Evolutionary conservation across 768 basidiomycete species (phyloP).

Genomic region (Candolleomyces eurysporus): DNA sequence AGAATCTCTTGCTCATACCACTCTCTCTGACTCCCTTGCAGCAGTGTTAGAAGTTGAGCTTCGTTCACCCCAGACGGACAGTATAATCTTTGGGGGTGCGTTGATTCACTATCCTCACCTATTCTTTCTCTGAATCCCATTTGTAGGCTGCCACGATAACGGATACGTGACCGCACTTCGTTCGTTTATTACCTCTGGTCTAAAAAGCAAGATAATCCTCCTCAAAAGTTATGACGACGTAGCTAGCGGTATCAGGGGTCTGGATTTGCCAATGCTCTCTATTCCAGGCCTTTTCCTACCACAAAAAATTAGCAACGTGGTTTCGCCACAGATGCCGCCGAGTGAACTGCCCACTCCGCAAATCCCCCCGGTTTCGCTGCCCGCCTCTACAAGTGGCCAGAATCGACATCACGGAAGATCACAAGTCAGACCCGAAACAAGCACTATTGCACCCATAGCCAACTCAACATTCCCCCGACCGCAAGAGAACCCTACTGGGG

Average conservation of each 20-base stretch:
- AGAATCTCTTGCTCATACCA: background rate
- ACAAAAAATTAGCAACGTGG: slow-evolving; percentile 40
- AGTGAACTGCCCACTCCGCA: no score
- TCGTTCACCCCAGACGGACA: slow-evolving; percentile 58
- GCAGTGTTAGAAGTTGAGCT: slow-evolving; percentile 59
- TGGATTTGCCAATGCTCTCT: slow-evolving; percentile 52
- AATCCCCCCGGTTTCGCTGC: no score
- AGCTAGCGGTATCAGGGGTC: slow-evolving; percentile 55
- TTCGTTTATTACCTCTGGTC: slow-evolving; percentile 63
- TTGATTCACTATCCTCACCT: background rate
- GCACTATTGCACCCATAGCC: no score
- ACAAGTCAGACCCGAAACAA: no score
- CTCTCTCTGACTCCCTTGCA: slow-evolving; percentile 17
- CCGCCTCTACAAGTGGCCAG: no score
- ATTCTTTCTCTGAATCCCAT: background rate
- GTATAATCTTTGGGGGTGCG: slow-evolving; percentile 65
- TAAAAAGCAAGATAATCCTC: slow-evolving; percentile 60
- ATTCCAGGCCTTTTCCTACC: slow-evolving; percentile 60
- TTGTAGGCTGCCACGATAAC: slow-evolving; percentile 66
- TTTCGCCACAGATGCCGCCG: background rate
- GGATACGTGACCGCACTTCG: slow-evolving; percentile 64
- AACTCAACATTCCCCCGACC: no score
- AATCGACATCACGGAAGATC: no score
- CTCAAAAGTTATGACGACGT: slow-evolving; percentile 62
- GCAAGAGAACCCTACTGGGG: no score